Evolutionary conservation across 768 basidiomycete species (phyloP).

Genomic region (Daedaleopsis nitida): DNA sequence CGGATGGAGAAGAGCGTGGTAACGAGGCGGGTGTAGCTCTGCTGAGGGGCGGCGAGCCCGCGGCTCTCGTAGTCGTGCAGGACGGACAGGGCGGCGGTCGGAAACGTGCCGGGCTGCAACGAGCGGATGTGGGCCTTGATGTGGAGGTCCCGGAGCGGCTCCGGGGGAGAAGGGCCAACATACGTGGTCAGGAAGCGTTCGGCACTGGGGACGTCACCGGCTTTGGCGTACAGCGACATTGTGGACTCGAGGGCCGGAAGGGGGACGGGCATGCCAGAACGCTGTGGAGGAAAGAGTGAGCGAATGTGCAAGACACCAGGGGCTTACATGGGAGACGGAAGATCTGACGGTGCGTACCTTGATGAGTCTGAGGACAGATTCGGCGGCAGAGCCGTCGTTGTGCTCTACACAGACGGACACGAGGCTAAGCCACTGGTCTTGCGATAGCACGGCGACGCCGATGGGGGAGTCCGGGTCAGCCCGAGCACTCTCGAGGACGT

Average conservation of each 20-base stretch:
- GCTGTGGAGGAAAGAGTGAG: constrained; percentile 31
- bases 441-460: constrained; percentile 2
- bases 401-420: constrained; percentile 17
- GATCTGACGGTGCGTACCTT: constrained; percentile 33
- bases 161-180: constrained; percentile 41
- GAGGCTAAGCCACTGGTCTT: constrained; percentile 17
- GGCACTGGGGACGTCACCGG: constrained; percentile 45
- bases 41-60: constrained; percentile 65
- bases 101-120: constrained; percentile 49
- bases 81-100: constrained; percentile 61
- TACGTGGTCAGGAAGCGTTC: constrained; percentile 35
- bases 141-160: constrained; percentile 68
- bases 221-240: constrained; percentile 50
- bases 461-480: not conserved
- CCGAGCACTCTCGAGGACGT: not conserved
- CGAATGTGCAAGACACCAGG: not conserved
- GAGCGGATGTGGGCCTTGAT: constrained; percentile 65
- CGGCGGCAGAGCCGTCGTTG: constrained; percentile 51
- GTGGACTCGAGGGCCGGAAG: constrained; percentile 48
- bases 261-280: constrained; percentile 42
- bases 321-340: not conserved
- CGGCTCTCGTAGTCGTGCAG: constrained; percentile 74
- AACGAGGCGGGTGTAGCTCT: constrained; percentile 74
- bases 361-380: constrained; percentile 56
- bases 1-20: constrained; percentile 52